Evolutionary conservation across 1,284 basidiomycete species (phyloP).

Genomic region (Meira nashicola): DNA sequence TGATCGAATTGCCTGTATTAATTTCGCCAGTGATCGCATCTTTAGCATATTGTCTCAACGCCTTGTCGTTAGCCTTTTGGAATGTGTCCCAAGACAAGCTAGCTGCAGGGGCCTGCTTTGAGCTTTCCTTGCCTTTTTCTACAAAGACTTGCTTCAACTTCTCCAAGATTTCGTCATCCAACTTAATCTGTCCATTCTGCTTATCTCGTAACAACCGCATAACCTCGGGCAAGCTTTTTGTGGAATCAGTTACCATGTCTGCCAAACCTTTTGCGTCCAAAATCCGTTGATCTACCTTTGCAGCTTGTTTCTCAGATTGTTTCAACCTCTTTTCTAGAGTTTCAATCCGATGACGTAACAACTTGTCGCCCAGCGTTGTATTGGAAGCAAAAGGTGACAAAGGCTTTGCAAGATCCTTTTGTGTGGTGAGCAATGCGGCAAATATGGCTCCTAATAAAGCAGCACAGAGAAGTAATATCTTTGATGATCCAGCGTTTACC

Average conservation of each 20-base stretch:
- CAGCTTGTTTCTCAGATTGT: background rate
- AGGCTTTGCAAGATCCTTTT: too few relatives aligned
- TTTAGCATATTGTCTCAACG: conserved; percentile 50
- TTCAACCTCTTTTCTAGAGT: conserved; percentile 8
- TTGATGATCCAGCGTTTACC: too few relatives aligned
- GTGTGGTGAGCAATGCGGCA: too few relatives aligned
- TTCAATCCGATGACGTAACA: conserved; percentile 1
- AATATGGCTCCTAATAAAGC: too few relatives aligned
- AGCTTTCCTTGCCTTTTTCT: conserved; percentile 14
- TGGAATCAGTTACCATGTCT: conserved; percentile 8
- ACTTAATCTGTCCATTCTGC: conserved; percentile 50
- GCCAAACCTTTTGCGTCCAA: background rate
- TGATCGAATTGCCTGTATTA: conserved; percentile 30
- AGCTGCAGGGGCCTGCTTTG: background rate
- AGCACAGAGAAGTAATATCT: too few relatives aligned
- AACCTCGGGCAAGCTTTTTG: conserved; percentile 4
- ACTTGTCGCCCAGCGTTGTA: background rate
- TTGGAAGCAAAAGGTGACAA: too few relatives aligned
- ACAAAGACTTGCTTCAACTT: conserved; percentile 56
- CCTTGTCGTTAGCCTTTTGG: conserved; percentile 42
- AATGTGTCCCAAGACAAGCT: conserved; percentile 8
- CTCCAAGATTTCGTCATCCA: conserved; percentile 57
- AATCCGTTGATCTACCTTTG: background rate
- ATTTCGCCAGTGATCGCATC: conserved; percentile 37
- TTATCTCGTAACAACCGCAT: conserved; percentile 46